These are phyloP conservation scores for Strobilomyces confusus DNA, from an alignment of 768 basidiomycete genomes.

Conservation along the genomic window DNA sequence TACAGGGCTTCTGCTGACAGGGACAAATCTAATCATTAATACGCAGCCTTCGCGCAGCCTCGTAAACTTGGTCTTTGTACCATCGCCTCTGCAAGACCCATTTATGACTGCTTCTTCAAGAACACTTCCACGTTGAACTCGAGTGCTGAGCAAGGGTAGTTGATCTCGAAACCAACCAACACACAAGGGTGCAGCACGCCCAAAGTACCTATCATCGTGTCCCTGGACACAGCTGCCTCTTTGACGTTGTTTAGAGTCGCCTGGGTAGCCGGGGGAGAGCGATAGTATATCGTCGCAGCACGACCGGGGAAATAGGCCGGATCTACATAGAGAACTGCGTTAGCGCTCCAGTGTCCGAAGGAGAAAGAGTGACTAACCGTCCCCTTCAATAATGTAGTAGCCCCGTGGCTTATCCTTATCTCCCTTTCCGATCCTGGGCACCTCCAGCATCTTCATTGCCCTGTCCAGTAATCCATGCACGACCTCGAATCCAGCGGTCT, in stretches of 20 bases:
- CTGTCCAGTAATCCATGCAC: conserved; percentile 93
- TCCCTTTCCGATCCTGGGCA: conserved; percentile 66
- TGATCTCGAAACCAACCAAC: conserved; percentile 89
- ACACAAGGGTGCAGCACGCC: conserved; percentile 94
- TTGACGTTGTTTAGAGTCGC: conserved; percentile 41
- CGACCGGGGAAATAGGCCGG: conserved; percentile 93
- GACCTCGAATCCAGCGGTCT: conserved; percentile 94
- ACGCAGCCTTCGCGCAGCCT: conserved; percentile 1
- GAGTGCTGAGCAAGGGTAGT: conserved; percentile 89
- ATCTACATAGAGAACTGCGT: conserved; percentile 46
- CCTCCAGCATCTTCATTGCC: conserved; percentile 93
- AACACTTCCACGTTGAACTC: conserved; percentile 97
- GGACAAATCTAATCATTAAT: conserved; percentile 2
- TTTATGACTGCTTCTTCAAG: conserved; percentile 50
- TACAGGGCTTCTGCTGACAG: background rate
- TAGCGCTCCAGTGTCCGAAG: background rate
- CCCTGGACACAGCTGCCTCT: conserved; percentile 42
- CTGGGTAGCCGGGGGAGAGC: conserved; percentile 40
- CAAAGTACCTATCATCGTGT: conserved; percentile 79
- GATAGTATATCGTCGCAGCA: conserved; percentile 88
- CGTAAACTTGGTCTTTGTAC: conserved; percentile 4
- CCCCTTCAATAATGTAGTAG: conserved; percentile 87
- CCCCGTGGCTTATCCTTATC: conserved; percentile 62
- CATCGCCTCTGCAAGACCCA: background rate
- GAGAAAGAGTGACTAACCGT: conserved; percentile 51